Evolutionary conservation across 1,284 basidiomycete species (phyloP).

Genomic region (Malassezia dermatis): DNA sequence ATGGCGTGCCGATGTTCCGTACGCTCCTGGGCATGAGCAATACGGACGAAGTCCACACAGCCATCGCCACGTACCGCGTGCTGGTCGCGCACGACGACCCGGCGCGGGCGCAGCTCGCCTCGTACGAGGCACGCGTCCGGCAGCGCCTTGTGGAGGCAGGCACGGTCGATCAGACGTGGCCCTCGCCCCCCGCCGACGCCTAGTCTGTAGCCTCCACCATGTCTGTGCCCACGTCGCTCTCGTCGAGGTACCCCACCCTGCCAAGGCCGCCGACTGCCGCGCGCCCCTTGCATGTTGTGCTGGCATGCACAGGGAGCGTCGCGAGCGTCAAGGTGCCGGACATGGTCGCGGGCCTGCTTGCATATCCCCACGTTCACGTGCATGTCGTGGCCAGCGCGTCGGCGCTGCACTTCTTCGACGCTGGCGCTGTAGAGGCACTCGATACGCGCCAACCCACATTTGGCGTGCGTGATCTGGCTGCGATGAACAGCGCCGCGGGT

Average conservation of each 20-base stretch:
- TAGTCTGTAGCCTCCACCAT: background rate
- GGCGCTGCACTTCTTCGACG: conserved; percentile 67
- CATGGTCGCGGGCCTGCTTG: conserved; percentile 66
- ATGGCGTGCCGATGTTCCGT: conserved; percentile 17
- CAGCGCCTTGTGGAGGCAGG: background rate
- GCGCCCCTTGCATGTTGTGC: conserved; percentile 56
- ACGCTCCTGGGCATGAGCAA: conserved; percentile 41
- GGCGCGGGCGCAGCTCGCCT: conserved; percentile 3
- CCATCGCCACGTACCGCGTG: conserved; percentile 31
- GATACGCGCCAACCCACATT: conserved; percentile 4
- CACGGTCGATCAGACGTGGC: conserved; percentile 3
- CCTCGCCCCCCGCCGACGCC: conserved; percentile 2
- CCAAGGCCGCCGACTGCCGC: conserved; percentile 21
- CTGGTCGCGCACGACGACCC: conserved; percentile 14
- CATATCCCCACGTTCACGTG: conserved; percentile 58
- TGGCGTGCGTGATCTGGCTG: conserved; percentile 19
- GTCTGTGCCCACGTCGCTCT: conserved; percentile 28
- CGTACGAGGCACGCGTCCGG: background rate
- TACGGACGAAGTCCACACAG: conserved; percentile 41
- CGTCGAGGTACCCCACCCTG: conserved; percentile 28
- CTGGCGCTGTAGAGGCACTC: conserved; percentile 50
- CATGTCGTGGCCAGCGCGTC: conserved; percentile 72
- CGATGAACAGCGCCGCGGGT: conserved; percentile 22
- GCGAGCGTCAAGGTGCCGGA: conserved; percentile 85
- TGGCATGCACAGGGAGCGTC: conserved; percentile 83